Evolutionary conservation across 176 grass and related monocot species (phyloP).

Genomic region (Elymus sibiricus): DNA sequence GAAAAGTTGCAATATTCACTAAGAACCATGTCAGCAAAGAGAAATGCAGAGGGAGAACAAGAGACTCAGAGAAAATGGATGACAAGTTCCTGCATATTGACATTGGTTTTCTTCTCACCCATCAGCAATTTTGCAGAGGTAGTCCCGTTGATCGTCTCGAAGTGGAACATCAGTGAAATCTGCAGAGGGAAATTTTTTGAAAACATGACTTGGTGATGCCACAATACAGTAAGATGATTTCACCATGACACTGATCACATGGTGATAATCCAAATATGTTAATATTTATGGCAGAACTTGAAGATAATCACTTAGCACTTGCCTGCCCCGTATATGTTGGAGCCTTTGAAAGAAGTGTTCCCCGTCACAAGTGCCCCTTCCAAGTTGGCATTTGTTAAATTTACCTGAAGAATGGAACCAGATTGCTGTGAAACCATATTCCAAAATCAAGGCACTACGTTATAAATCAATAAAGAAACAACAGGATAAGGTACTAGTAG

Average conservation of each 20-base stretch:
- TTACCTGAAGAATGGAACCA: slow-evolving; percentile 27
- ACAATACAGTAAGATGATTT: neutral
- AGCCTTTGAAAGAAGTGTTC: slow-evolving; percentile 78
- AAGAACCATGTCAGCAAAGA: neutral
- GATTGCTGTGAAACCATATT: neutral
- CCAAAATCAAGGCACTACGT: neutral
- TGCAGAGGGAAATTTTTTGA: neutral
- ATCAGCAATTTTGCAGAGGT: slow-evolving; percentile 80
- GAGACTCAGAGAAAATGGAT: neutral
- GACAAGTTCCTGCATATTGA: neutral
- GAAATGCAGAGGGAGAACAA: neutral
- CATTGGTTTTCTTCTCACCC: slow-evolving; percentile 33
- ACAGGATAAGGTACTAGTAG: too few species aligned
- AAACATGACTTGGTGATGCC: neutral
- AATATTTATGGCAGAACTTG: neutral
- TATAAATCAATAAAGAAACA: neutral
- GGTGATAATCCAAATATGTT: neutral
- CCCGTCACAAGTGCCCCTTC: slow-evolving; percentile 81
- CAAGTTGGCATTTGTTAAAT: slow-evolving; percentile 78
- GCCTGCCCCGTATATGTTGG: slow-evolving; percentile 70
- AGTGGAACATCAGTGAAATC: slow-evolving; percentile 85
- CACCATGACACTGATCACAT: neutral
- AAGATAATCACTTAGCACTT: neutral
- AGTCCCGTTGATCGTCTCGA: slow-evolving; percentile 65
- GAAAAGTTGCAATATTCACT: neutral